phyloP scores from a whole-genome alignment of 163 green algal species.

The Coccomyxa subellipsoidea region DNA sequence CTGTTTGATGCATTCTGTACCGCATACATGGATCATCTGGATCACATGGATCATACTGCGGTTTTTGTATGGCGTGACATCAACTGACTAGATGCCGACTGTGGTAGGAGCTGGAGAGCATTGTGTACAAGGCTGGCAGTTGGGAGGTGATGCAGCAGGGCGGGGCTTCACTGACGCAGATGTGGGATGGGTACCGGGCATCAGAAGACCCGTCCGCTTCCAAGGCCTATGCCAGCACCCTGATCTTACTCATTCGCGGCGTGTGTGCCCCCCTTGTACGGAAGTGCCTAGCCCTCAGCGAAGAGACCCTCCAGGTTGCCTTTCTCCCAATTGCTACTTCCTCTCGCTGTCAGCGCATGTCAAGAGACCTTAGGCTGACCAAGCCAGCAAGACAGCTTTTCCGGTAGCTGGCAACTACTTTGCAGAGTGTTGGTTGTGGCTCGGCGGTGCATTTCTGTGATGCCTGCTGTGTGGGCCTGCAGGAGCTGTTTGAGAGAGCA shows the following conservation, averaged over 20 bases:
- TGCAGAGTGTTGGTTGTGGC: not conserved
- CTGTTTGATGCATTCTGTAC: too few species aligned
- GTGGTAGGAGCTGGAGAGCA: conserved; percentile 9
- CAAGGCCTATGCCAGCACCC: not conserved
- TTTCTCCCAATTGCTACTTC: not conserved
- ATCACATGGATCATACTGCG: too few species aligned
- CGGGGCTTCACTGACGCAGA: not conserved
- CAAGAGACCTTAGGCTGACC: too few species aligned
- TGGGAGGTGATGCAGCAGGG: conserved; percentile 17
- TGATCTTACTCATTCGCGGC: not conserved
- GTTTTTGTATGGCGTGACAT: too few species aligned
- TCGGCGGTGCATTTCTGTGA: not conserved
- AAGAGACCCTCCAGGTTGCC: not conserved
- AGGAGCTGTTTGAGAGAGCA: not conserved
- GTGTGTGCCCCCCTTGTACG: not conserved
- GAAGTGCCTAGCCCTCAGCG: not conserved
- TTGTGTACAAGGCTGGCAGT: not conserved
- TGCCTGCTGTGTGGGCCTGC: not conserved
- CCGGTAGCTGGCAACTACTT: too few species aligned
- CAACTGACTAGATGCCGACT: too few species aligned
- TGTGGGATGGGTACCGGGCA: not conserved
- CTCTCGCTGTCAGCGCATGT: not conserved
- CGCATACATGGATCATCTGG: too few species aligned
- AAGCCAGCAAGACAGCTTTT: too few species aligned
- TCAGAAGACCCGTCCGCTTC: not conserved